Base-by-base conservation (phyloP, 2,329 filamentous ascomycete genomes). In the Shiraia bambusicola region DNA sequence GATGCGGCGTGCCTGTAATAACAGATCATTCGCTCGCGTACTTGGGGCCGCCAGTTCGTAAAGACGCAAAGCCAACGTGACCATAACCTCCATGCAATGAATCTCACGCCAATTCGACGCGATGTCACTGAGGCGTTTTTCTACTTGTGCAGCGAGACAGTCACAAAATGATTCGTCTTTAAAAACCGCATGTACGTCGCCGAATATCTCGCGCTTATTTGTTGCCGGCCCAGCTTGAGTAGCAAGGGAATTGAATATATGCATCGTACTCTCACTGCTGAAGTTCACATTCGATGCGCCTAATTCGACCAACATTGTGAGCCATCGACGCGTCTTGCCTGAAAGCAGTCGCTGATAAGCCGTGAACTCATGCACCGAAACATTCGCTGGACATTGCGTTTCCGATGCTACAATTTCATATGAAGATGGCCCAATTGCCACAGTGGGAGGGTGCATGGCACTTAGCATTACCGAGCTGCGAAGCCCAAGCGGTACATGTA, bases 221-320 rank as follows among this genome's bases (percentile, higher is more conserved):
- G 28, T 66, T 62, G 5, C 58, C 55, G 80, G 81, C 0, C 84
- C 84, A 2, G 71, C 74, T 49, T 86, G 77, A 0, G 76, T 49
- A 1, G 73, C 69, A 3, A 85, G 66, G 9, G 78, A 75, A 3
- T 66, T 65, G 3, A 86, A 56, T 0, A 84, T 50, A 0, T 67
- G 40, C 9, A 70, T 67, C 0, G 77, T 77, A 1, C 72, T 68
- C 30, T 77, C 71, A 2, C 71, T 75, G 34, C 76, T 78, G 47
- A 86, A 78, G 49, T 86, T 84, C 3, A 87, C 35, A 43, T 15
- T 76, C 68, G 76, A 72, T 0, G 73, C 71, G 0, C 68, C 76
- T 3, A 81, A 58, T 45, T 80, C 76, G 0, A 70, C 39, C 0
- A 78, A 54, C 1, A 81, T 67, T 2, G 70, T 67, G 2, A 65